phyloP scores from a whole-genome alignment of 495 filamentous ascomycete species.

The Podospora anserina region DNA sequence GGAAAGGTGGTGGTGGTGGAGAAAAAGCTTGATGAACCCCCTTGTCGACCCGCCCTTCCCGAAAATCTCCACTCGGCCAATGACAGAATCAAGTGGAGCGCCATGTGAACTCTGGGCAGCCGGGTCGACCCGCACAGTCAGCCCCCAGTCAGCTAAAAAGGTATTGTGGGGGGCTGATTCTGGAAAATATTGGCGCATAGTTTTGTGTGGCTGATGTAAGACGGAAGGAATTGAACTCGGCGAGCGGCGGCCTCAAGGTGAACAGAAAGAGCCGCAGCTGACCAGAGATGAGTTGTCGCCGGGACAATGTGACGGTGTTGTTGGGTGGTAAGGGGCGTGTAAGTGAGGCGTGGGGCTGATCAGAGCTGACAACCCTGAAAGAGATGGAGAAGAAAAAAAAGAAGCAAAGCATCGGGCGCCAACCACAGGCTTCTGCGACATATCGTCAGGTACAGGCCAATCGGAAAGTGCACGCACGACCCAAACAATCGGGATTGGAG shows the following conservation, averaged over 20 bases:
- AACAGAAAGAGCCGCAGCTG: not conserved
- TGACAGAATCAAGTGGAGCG: not conserved
- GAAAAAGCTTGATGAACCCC: not conserved
- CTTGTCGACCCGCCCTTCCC: not conserved
- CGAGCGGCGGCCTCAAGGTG: not conserved
- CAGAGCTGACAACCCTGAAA: not conserved
- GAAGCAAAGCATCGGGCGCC: not conserved
- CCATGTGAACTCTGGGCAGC: not conserved
- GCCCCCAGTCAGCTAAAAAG: not conserved
- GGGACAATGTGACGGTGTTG: constrained; percentile 7
- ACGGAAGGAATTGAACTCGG: not conserved
- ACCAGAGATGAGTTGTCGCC: not conserved
- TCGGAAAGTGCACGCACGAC: constrained; percentile 16
- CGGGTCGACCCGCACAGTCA: not conserved
- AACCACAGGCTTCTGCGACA: not conserved
- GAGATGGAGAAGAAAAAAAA: not conserved
- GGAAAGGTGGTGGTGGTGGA: not conserved
- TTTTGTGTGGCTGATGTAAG: not conserved
- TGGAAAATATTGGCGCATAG: not conserved
- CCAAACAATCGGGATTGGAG: constrained; percentile 14
- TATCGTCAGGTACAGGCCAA: constrained; percentile 25
- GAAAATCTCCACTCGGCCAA: not conserved
- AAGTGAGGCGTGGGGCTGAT: not conserved
- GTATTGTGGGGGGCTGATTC: not conserved
- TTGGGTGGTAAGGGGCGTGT: not conserved